Conservation (phyloP, 2,329 filamentous ascomycete genomes). For the Neopestalotiopsis sp. region DNA sequence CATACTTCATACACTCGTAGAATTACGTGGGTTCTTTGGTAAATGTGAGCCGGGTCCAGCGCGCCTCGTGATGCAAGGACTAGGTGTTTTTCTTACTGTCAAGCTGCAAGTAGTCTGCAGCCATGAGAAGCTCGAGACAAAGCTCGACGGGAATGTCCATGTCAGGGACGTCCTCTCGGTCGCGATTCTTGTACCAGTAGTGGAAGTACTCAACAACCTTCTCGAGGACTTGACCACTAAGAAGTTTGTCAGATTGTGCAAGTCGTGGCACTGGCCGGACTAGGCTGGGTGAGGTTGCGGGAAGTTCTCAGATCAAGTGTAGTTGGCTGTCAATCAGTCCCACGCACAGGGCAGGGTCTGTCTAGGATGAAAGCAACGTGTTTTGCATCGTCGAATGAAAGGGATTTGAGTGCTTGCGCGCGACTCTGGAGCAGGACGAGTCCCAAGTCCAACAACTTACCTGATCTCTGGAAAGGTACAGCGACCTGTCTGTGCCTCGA, state of each 20-base stretch:
- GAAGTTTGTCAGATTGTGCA: constrained; percentile 16
- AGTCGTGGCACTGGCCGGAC: constrained; percentile 19
- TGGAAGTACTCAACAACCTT: constrained; percentile 85
- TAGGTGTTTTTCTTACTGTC: constrained; percentile 55
- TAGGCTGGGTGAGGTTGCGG: constrained; percentile 18
- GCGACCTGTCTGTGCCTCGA: constrained; percentile 67
- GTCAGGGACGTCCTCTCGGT: constrained; percentile 76
- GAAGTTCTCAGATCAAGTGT: constrained; percentile 68
- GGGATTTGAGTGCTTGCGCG: neutral
- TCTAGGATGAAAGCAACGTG: constrained; percentile 51
- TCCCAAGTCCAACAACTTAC: constrained; percentile 52
- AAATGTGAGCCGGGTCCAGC: constrained; percentile 19
- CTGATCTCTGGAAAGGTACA: constrained; percentile 76
- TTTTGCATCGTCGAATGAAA: constrained; percentile 42
- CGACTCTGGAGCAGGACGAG: neutral
- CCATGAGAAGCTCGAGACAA: constrained; percentile 78
- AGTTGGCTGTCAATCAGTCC: constrained; percentile 60
- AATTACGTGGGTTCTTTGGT: constrained; percentile 24
- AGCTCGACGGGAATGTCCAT: constrained; percentile 82
- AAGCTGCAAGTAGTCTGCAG: constrained; percentile 77
- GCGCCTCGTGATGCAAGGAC: neutral
- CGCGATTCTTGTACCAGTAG: constrained; percentile 77
- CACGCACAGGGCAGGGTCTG: constrained; percentile 44
- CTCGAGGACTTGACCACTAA: constrained; percentile 75
- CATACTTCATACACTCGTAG: constrained; percentile 11